Evolutionary conservation across 495 filamentous ascomycete genomes (phyloP).

Genomic region (Aspergillus hancockii): DNA sequence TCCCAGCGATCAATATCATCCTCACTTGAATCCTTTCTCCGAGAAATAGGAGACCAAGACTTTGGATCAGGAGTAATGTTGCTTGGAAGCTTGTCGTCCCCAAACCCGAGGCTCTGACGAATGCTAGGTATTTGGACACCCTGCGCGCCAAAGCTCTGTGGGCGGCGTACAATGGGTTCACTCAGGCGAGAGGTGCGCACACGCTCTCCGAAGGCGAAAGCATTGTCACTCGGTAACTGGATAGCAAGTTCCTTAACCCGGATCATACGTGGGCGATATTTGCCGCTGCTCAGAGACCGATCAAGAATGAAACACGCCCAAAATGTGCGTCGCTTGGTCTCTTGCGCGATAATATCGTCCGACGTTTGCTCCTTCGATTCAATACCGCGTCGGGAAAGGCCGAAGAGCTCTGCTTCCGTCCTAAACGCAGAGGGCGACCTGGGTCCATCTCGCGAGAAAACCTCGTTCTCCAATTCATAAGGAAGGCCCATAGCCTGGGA

Average conservation of each 20-base stretch:
- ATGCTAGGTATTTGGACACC: slow-evolving; percentile 49
- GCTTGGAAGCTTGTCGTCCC: slow-evolving; percentile 38
- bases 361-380: slow-evolving; percentile 43
- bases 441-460: slow-evolving; percentile 40
- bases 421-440: slow-evolving; percentile 40
- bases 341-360: slow-evolving; percentile 66
- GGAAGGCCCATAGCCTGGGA: slow-evolving; percentile 72
- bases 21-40: slow-evolving; percentile 65
- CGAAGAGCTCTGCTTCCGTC: slow-evolving; percentile 46
- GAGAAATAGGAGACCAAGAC: slow-evolving; percentile 50
- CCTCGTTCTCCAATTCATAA: slow-evolving; percentile 58
- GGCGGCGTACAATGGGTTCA: slow-evolving; percentile 40
- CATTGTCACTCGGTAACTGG: slow-evolving; percentile 50
- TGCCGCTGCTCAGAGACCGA: slow-evolving; percentile 73
- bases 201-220: slow-evolving; percentile 50
- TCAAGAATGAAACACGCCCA: slow-evolving; percentile 87
- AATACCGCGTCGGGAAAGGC: slow-evolving; percentile 30
- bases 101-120: slow-evolving; percentile 44
- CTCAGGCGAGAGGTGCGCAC: slow-evolving; percentile 47
- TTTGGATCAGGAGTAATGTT: slow-evolving; percentile 38
- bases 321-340: slow-evolving; percentile 78
- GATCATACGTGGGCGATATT: slow-evolving; percentile 70
- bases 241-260: slow-evolving; percentile 62
- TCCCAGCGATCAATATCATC: slow-evolving; percentile 65
- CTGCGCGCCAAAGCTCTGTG: slow-evolving; percentile 44